These are phyloP conservation scores for Xylaria sp. DNA, from an alignment of 2,329 filamentous ascomycete genomes.

Conservation along the genomic window DNA sequence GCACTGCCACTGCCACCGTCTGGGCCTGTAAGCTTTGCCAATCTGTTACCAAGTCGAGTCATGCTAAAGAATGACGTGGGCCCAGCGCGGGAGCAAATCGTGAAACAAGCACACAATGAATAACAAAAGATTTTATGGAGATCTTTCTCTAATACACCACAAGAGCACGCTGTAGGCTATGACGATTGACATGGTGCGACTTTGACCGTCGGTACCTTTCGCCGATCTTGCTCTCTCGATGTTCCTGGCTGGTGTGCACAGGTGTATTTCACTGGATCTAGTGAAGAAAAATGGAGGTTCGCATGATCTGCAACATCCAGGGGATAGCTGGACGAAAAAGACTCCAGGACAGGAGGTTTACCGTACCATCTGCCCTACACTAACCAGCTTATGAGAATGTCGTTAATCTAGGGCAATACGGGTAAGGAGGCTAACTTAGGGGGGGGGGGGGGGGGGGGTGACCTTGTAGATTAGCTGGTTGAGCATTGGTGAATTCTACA, in stretches of 20 bases:
- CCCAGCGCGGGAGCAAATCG: neutral
- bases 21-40: too few relatives aligned
- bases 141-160: neutral
- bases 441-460: too few relatives aligned
- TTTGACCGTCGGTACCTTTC: neutral
- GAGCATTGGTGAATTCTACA: too few relatives aligned
- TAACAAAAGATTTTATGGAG: slow-evolving; percentile 7
- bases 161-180: slow-evolving; percentile 5
- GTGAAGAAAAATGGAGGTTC: neutral
- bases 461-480: too few relatives aligned
- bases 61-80: slow-evolving; percentile 10
- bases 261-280: neutral
- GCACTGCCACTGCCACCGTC: neutral
- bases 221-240: slow-evolving; percentile 2
- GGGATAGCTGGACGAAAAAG: too few relatives aligned
- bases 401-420: too few relatives aligned
- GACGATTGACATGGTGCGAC: slow-evolving; percentile 16
- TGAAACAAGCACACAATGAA: slow-evolving; percentile 16
- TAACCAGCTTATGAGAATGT: too few relatives aligned
- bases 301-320: slow-evolving; percentile 19
- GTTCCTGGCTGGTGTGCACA: neutral
- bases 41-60: neutral
- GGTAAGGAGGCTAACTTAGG: too few relatives aligned
- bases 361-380: neutral
- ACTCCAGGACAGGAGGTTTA: slow-evolving; percentile 13